Percentiles rank a stretch among this genome's conserved stretches.
Evolutionary conservation across 164 flowering plant genomes (phyloP).

Genomic region (Stephania japonica): DNA sequence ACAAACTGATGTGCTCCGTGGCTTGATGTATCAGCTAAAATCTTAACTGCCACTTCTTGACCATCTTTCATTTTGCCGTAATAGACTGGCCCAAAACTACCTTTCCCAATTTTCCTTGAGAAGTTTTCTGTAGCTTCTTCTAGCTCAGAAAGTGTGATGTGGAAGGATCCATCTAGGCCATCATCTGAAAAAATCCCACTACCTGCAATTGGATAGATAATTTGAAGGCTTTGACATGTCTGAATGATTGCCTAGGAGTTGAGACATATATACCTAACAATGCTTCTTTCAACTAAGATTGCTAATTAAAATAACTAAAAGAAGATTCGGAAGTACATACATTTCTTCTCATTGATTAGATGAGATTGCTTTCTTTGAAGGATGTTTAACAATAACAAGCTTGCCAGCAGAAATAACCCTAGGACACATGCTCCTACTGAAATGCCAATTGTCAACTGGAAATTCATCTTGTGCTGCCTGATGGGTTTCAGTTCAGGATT

Average conservation of each 20-base stretch:
- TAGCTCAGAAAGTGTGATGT: conserved; percentile 51
- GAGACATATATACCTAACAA: background rate
- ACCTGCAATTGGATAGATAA: conserved; percentile 31
- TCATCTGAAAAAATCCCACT: conserved; percentile 58
- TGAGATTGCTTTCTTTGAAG: conserved; percentile 28
- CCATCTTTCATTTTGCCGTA: conserved; percentile 88
- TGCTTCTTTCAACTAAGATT: background rate
- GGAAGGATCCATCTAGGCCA: conserved; percentile 44
- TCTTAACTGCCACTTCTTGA: conserved; percentile 86
- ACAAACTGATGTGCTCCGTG: conserved; percentile 74
- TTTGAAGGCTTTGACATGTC: conserved; percentile 39
- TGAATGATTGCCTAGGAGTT: conserved; percentile 37
- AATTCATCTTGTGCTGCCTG: conserved; percentile 28
- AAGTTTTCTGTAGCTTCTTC: conserved; percentile 70
- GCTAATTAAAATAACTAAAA: background rate
- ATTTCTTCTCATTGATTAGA: conserved; percentile 31
- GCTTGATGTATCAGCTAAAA: conserved; percentile 67
- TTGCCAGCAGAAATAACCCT: conserved; percentile 36
- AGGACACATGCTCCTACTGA: conserved; percentile 44
- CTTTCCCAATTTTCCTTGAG: conserved; percentile 71
- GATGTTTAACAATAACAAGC: conserved; percentile 32
- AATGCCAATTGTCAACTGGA: conserved; percentile 43
- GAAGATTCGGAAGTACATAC: conserved; percentile 24
- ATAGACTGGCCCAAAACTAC: conserved; percentile 94
- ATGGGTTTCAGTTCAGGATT: conserved; percentile 48